Evolutionary conservation across 2,329 filamentous ascomycete species (phyloP), one percentile per base, ranked within the genome.

Genomic region (Fusarium buharicum): DNA sequence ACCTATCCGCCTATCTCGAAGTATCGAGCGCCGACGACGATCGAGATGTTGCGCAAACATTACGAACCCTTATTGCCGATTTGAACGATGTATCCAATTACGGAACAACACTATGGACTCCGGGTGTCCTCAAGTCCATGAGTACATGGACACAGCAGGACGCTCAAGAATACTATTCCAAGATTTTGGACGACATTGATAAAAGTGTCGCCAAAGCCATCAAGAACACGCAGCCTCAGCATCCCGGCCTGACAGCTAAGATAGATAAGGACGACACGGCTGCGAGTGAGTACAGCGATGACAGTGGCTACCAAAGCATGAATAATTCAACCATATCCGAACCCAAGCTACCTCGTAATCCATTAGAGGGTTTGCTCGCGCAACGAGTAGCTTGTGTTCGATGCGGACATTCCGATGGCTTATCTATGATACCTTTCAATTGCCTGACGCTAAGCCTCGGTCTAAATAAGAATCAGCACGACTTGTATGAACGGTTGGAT

Each of bases 111-210:
- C 80, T 97, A 13, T 97, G 92, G 92, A 93, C 93, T 7, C 91
- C 92, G 0, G 79, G 84, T 1, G 86, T 90, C 50, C 79, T 97
- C 40, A 97, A 97, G 76, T 93, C 89, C 10, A 96, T 98, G 89
- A 94, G 90, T 75, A 97, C 91, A 27, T 96, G 91, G 86, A 91
- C 96, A 67, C 95, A 98, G 73, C 95, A 99, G 76, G 95, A 99
- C 77, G 95, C 95, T 6, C 95, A 98, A 73, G 95, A 99, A 75
- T 99, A 98, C 75, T 97, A 91, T 70, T 94, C 92, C 14, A 96
- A 94, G 70, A 83, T 99, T 13, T 76, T 97, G 43, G 92, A 94
- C 66, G 89, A 93, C 68, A 81, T 97, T 24, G 92, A 97, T 70
- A 90, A 89, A 70, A 92, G 96, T 71, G 81, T 92, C 36, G 78